Evolutionary conservation across 2,329 filamentous ascomycete species (phyloP), one percentile per base, ranked within the genome.

Genomic region (Hypoxylon rubiginosum): DNA sequence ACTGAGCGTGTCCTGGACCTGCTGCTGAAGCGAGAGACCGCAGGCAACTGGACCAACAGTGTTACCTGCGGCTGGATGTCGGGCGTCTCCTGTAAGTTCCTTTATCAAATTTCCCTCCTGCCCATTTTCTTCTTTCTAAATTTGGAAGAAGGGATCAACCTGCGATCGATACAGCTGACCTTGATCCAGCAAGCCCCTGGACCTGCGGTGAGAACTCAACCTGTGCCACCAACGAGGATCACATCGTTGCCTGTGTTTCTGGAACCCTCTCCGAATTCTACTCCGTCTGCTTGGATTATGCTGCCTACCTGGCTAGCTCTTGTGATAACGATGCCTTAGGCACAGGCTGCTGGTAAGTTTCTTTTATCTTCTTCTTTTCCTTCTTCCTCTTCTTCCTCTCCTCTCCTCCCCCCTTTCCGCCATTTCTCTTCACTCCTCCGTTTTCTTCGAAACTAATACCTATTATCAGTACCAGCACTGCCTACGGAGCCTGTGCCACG

Each of bases 291-390:
- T 60, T 81, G 13, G 76, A 81, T 62, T 77, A 75, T 60, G 59
- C 72, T 2, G 80, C 79, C 4, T 72, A 64, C 32, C 41, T 72
- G 50, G 62, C 69, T 1, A 75, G 77, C 8, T 72, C 69, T 4
- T 82, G 80, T 61, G 57, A 50, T 0, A 73, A 64, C 13, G 57
- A 73, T 11, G 74, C 72, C 0, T 19, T 72, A 0, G 63, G 71
- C 11, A 79, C 79, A 0, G 80, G 79, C 11, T 81, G 80, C 70
- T 82, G 80, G 76, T 79, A 72, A 70, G 76, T 75, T 15, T 34
- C 17, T 4, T 19, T 34, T 8, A 10, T 34, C 30, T 4, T 34
- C 30, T 9, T 11, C 30, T 34, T 34, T 8, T 2, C 10, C 30
- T 36, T 4, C 34, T 75, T 9, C 34, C 21, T 4, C 7, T 24